A percentile compares a stretch with the other conserved stretches of the same genome.
phyloP scores from a whole-genome alignment of 176 grass and related monocot genomes.

The Rhynchospora pubera region DNA sequence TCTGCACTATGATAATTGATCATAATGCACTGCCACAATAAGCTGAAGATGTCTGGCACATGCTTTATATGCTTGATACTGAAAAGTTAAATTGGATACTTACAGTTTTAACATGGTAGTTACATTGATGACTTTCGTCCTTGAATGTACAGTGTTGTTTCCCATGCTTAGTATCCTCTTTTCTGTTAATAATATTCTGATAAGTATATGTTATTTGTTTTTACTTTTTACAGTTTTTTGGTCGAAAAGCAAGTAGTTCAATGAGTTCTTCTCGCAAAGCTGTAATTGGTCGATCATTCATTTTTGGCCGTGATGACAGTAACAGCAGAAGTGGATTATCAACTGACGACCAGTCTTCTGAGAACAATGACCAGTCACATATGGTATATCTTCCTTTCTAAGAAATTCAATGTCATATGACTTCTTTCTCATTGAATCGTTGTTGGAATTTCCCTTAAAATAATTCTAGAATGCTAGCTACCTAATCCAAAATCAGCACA shows the following conservation, averaged over 20 bases:
- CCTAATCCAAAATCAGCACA: background rate
- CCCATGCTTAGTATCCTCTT: background rate
- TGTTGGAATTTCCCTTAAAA: background rate
- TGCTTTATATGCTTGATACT: background rate
- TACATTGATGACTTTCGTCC: background rate
- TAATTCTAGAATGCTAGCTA: background rate
- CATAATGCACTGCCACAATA: background rate
- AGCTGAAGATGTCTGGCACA: background rate
- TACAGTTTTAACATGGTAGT: background rate
- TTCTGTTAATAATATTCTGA: background rate
- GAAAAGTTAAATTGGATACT: background rate
- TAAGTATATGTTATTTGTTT: constrained; percentile 15
- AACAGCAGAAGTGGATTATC: constrained; percentile 55
- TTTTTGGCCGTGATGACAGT: constrained; percentile 84
- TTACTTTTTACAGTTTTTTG: constrained; percentile 59
- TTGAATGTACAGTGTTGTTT: background rate
- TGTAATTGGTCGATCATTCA: constrained; percentile 40
- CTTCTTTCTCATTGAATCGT: background rate
- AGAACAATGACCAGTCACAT: constrained; percentile 32
- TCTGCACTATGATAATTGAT: background rate
- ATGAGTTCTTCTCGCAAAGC: constrained; percentile 56
- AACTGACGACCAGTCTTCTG: constrained; percentile 26
- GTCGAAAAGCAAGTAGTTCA: constrained; percentile 47
- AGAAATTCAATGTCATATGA: background rate
- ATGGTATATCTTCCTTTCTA: constrained; percentile 27